Percentiles rank a stretch among this genome's conserved stretches.
These are phyloP conservation scores for Schwanniomyces pseudopolymorphus DNA, from an alignment of 805 yeast species.

Conservation along the genomic window DNA sequence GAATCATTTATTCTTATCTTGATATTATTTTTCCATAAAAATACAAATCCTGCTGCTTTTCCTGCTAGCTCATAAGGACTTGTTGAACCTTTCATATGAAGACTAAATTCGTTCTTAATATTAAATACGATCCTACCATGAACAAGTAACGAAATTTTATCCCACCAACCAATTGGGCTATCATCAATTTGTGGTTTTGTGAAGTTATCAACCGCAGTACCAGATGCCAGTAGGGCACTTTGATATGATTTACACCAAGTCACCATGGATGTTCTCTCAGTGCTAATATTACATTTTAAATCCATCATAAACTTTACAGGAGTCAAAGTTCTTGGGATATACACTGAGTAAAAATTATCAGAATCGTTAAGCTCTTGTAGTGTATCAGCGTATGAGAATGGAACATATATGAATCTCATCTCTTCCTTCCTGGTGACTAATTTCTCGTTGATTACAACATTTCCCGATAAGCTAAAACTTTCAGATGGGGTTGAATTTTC, in stretches of 20 bases:
- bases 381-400: slow-evolving; percentile 53
- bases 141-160: slow-evolving; percentile 51
- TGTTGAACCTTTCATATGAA: slow-evolving; percentile 61
- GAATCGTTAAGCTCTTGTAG: slow-evolving; percentile 22
- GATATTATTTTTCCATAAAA: slow-evolving; percentile 61
- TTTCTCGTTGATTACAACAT: slow-evolving; percentile 59
- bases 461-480: slow-evolving; percentile 33
- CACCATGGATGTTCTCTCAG: slow-evolving; percentile 49
- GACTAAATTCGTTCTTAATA: slow-evolving; percentile 52
- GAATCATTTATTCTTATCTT: slow-evolving; percentile 50
- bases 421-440: slow-evolving; percentile 43
- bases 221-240: slow-evolving; percentile 56
- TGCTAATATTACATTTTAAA: slow-evolving; percentile 43
- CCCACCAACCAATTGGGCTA: slow-evolving; percentile 50
- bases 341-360: slow-evolving; percentile 57
- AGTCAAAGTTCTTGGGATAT: slow-evolving; percentile 61
- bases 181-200: slow-evolving; percentile 47
- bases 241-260: slow-evolving; percentile 67
- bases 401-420: slow-evolving; percentile 51
- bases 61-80: slow-evolving; percentile 61
- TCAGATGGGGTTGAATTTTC: slow-evolving; percentile 20
- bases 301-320: slow-evolving; percentile 59
- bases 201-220: slow-evolving; percentile 40
- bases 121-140: slow-evolving; percentile 55
- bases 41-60: slow-evolving; percentile 60